Base-by-base conservation (phyloP, 2,329 filamentous ascomycete genomes). In the Fusarium metavorans region DNA sequence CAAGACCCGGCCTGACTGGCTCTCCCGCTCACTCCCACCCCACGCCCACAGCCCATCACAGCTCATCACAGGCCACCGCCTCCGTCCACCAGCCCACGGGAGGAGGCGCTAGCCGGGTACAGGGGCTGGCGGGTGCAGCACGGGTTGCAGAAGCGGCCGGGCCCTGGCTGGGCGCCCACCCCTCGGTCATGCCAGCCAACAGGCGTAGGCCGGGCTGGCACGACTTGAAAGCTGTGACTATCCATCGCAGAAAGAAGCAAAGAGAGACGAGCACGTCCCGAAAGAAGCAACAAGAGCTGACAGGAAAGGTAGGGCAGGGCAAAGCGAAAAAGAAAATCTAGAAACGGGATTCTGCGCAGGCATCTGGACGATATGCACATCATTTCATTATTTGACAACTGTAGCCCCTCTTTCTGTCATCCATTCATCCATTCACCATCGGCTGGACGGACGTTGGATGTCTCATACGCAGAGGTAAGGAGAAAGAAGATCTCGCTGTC, bases 1-100 rank as follows among this genome's bases (percentile, higher is more conserved):
- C 72, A 75, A 75, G 68, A 41, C 27, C 43, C 18, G 35, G 20
- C 35, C 32, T 75, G 61, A 74, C 57, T 74, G 72, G 72, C 39
- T 72, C 43, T 66, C 62, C 64, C 39, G 34, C 52, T 39, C 35
- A 48, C 30, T 56, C 34, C 18, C 45, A 25, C 61, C 61, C 61
- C 61, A 64, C 61, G 35, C 16, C 32, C 61, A 64, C 61, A 56
- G 48, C 61, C 48, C 61, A 64, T 56, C 61, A 64, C 61, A 48
- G 11, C 60, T 32, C 60, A 34, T 63, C 60, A 63, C 60, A 63
- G 61, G 61, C 59, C 43, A 62, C 43, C 59, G 59, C 59, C 59
- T 48, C 59, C 59, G 32, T 37, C 59, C 59, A 61, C 68, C 58
- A 69, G 43, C 9, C 66, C 60, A 70, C 67, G 57, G 32, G 67